Evolutionary conservation across 768 basidiomycete species (phyloP).

Genomic region (Lanmaoa pseudosensibilis): DNA sequence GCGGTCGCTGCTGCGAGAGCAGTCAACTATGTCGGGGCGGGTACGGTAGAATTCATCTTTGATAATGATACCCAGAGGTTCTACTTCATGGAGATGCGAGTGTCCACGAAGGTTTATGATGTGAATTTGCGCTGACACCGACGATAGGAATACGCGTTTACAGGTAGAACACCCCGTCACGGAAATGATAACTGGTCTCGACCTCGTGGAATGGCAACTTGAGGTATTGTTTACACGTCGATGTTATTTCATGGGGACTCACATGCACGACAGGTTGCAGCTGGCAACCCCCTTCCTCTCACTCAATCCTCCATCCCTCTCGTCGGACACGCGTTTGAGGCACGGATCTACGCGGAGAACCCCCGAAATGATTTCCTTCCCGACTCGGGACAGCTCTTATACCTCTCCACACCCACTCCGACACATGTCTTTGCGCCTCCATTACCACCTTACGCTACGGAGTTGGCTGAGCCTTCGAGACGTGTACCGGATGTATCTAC

Average conservation of each 20-base stretch:
- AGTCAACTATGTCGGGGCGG: constrained; percentile 88
- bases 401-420: constrained; percentile 77
- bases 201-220: constrained; percentile 95
- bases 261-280: constrained; percentile 60
- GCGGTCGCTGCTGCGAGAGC: constrained; percentile 92
- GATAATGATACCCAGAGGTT: constrained; percentile 86
- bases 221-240: constrained; percentile 46
- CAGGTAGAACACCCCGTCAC: constrained; percentile 94
- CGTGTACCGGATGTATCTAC: constrained; percentile 21
- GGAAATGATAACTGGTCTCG: constrained; percentile 92
- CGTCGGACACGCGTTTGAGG: constrained; percentile 92
- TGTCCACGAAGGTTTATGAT: neutral
- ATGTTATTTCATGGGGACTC: neutral
- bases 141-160: constrained; percentile 72
- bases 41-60: constrained; percentile 96
- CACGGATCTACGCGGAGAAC: constrained; percentile 93
- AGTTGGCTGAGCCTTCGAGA: constrained; percentile 19
- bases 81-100: constrained; percentile 95
- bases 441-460: constrained; percentile 33
- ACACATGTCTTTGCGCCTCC: constrained; percentile 66
- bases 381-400: constrained; percentile 79
- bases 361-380: constrained; percentile 92
- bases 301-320: constrained; percentile 77
- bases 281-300: constrained; percentile 83
- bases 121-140: neutral